Percentiles rank a stretch among this genome's conserved stretches.
These are phyloP conservation scores for Cercophora scortea DNA, from an alignment of 495 filamentous ascomycete genomes.

Conservation along the genomic window DNA sequence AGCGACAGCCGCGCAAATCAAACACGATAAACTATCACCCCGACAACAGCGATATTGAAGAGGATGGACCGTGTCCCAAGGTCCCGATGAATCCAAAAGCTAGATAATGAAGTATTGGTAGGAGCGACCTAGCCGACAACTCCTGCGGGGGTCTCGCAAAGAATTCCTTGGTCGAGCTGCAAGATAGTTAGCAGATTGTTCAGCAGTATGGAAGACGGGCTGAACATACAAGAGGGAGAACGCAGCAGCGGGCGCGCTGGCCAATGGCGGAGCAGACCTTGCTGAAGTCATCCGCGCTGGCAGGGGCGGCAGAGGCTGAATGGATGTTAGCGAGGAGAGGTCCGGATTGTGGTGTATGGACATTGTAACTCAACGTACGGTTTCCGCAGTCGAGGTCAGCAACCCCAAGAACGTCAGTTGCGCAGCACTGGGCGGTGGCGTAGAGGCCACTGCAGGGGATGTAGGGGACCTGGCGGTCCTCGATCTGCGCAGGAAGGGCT, in stretches of 20 bases:
- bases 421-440: conserved; percentile 33
- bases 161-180: conserved; percentile 27
- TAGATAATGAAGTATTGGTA: neutral
- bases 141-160: conserved; percentile 31
- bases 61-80: too few relatives aligned
- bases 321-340: neutral
- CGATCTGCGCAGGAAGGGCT: conserved; percentile 14
- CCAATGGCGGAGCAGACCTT: conserved; percentile 27
- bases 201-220: neutral
- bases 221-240: conserved; percentile 25
- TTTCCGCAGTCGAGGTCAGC: conserved; percentile 35
- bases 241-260: conserved; percentile 39
- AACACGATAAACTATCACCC: too few relatives aligned
- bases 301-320: conserved; percentile 18
- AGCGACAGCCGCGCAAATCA: too few relatives aligned
- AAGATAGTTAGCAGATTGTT: neutral
- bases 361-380: conserved; percentile 12
- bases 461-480: conserved; percentile 27
- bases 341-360: too few relatives aligned
- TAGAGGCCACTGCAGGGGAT: conserved; percentile 32
- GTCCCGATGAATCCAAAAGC: too few relatives aligned
- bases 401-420: conserved; percentile 34
- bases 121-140: conserved; percentile 17
- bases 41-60: too few relatives aligned
- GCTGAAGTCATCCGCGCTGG: conserved; percentile 23